phyloP scores from a whole-genome alignment of 495 filamentous ascomycete genomes.

The Neurospora sp. region DNA sequence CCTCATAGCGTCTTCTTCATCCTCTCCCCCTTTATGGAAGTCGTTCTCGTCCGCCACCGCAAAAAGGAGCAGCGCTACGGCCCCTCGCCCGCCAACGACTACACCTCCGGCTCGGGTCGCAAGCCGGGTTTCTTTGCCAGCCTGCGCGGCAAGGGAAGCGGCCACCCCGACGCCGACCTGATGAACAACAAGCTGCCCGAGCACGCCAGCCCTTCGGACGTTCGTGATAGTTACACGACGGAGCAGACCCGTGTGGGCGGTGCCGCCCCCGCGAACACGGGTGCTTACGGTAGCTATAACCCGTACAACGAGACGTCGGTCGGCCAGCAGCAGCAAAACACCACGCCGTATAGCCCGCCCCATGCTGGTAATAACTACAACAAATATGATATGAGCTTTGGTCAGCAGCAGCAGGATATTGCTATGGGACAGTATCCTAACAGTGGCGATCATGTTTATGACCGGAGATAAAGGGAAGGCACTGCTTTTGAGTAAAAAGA shows the following conservation, averaged over 20 bases:
- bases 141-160: slow-evolving; percentile 5
- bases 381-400: slow-evolving; percentile 1
- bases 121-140: slow-evolving; percentile 22
- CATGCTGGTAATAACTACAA: slow-evolving; percentile 1
- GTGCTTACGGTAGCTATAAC: slow-evolving; percentile 7
- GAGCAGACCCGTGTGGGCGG: slow-evolving; percentile 25
- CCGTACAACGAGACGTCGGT: slow-evolving; percentile 22
- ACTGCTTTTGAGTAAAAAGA: neutral
- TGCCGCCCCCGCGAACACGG: neutral
- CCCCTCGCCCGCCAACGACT: slow-evolving; percentile 62
- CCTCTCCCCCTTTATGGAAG: slow-evolving; percentile 51
- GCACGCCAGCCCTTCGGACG: slow-evolving; percentile 29
- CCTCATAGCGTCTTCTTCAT: slow-evolving; percentile 54
- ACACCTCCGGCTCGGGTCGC: slow-evolving; percentile 29
- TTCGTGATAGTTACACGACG: slow-evolving; percentile 31
- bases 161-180: neutral
- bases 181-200: slow-evolving; percentile 25
- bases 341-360: neutral
- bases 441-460: neutral
- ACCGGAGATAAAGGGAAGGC: neutral
- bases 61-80: slow-evolving; percentile 71
- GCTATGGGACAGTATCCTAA: neutral
- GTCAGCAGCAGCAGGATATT: neutral
- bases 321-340: slow-evolving; percentile 1
- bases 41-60: slow-evolving; percentile 56